Conservation (phyloP, 2,329 filamentous ascomycete species). For the Neofusicoccum sp. region DNA sequence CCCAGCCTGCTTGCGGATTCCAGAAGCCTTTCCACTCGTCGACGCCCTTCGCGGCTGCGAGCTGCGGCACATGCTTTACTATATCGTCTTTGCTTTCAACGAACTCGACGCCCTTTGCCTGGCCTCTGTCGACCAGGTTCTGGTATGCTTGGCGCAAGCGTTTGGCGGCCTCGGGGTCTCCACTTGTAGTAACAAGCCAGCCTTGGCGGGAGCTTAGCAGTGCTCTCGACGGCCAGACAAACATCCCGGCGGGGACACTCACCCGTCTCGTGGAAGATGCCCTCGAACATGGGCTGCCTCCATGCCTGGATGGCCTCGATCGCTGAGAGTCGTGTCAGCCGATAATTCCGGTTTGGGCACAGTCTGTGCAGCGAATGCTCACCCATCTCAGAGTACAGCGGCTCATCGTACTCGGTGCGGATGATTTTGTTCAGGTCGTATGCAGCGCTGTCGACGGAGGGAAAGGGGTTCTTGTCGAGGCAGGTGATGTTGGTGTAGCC, state of each 20-base stretch:
- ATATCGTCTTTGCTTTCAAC: conserved; percentile 22
- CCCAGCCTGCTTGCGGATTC: conserved; percentile 29
- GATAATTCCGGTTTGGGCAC: neutral
- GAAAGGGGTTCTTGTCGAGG: conserved; percentile 28
- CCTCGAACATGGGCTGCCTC: conserved; percentile 23
- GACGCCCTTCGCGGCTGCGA: conserved; percentile 19
- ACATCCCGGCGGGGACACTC: neutral
- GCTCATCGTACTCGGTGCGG: conserved; percentile 26
- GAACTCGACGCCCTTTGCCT: conserved; percentile 22
- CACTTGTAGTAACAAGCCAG: conserved; percentile 24
- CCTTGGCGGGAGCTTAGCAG: conserved; percentile 16
- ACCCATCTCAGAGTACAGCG: conserved; percentile 26
- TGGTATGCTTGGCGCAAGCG: conserved; percentile 24
- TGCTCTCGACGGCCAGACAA: neutral
- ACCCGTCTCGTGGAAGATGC: conserved; percentile 23
- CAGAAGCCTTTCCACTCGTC: conserved; percentile 28
- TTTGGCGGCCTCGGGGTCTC: conserved; percentile 22
- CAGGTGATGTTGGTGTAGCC: conserved; percentile 35
- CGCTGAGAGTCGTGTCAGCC: neutral
- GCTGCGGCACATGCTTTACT: conserved; percentile 22
- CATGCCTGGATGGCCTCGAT: conserved; percentile 25
- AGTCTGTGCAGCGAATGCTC: neutral
- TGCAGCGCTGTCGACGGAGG: conserved; percentile 20
- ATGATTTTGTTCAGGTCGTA: conserved; percentile 28
- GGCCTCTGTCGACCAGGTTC: conserved; percentile 19